These are phyloP conservation scores for Zymoseptoria crescenta DNA, from an alignment of 2,329 filamentous ascomycete genomes.

Conservation along the genomic window DNA sequence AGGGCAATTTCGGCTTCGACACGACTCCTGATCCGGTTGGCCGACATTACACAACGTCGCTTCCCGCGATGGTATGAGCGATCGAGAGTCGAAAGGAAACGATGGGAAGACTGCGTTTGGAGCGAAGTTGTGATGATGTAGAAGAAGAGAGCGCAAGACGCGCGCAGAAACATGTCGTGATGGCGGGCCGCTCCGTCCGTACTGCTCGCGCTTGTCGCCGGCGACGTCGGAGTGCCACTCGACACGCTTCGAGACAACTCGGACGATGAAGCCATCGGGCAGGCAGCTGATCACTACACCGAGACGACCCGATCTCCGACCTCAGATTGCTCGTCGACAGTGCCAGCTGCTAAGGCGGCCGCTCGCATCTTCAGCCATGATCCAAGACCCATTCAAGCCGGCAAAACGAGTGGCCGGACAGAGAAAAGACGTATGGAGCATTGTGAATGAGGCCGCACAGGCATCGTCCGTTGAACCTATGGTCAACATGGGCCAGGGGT, in stretches of 20 bases:
- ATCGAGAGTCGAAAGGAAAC: too few species aligned
- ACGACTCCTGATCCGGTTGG: background rate
- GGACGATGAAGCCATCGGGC: background rate
- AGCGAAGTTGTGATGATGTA: too few species aligned
- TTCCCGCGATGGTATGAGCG: background rate
- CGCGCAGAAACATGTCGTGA: too few species aligned
- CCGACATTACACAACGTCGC: background rate
- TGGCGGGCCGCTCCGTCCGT: too few species aligned
- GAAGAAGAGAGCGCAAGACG: too few species aligned
- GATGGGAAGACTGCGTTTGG: too few species aligned
- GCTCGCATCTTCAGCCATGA: slow-evolving; percentile 21
- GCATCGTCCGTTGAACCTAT: slow-evolving; percentile 57
- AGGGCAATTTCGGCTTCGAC: background rate
- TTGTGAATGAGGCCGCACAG: slow-evolving; percentile 60
- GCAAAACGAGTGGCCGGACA: slow-evolving; percentile 47
- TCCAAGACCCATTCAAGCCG: slow-evolving; percentile 40
- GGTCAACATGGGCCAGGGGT: slow-evolving; percentile 64
- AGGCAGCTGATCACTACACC: background rate
- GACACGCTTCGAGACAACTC: background rate
- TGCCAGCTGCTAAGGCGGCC: slow-evolving; percentile 1
- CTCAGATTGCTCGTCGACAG: background rate
- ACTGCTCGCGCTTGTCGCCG: too few species aligned
- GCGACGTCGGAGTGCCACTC: background rate
- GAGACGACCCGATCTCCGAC: background rate
- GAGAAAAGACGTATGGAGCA: slow-evolving; percentile 56